Percentiles rank a stretch among this genome's conserved stretches.
phyloP scores from a whole-genome alignment of 2,329 filamentous ascomycete species.

The Coniochaeta prunicola region DNA sequence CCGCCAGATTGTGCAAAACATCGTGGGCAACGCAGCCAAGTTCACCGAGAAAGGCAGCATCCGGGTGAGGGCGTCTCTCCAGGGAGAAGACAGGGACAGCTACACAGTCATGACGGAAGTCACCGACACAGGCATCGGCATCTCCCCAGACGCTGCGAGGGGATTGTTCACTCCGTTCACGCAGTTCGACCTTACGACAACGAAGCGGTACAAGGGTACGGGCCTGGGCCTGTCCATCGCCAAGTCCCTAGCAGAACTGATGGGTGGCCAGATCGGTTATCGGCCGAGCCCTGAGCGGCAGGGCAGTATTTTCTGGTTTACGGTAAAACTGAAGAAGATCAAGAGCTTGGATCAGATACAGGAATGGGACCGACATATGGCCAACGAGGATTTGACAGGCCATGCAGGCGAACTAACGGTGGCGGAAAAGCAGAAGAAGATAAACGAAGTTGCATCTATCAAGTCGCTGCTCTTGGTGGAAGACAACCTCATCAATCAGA shows the following conservation, averaged over 20 bases:
- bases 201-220: slow-evolving; percentile 71
- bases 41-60: slow-evolving; percentile 52
- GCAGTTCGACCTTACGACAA: slow-evolving; percentile 74
- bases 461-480: slow-evolving; percentile 33
- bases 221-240: slow-evolving; percentile 73
- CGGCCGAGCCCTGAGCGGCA: slow-evolving; percentile 33
- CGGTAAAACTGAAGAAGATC: slow-evolving; percentile 30
- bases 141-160: slow-evolving; percentile 52
- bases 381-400: slow-evolving; percentile 4
- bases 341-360: slow-evolving; percentile 21
- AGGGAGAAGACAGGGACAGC: slow-evolving; percentile 30
- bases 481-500: slow-evolving; percentile 36
- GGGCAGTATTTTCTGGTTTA: slow-evolving; percentile 48
- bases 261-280: slow-evolving; percentile 46
- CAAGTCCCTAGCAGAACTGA: slow-evolving; percentile 72
- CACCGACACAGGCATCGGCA: slow-evolving; percentile 75
- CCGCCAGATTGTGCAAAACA: slow-evolving; percentile 55
- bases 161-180: slow-evolving; percentile 69
- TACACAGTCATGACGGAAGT: slow-evolving; percentile 50
- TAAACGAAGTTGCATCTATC: slow-evolving; percentile 27
- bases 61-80: slow-evolving; percentile 31
- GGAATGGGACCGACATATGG: slow-evolving; percentile 15
- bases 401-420: not conserved
- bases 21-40: slow-evolving; percentile 54
- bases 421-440: slow-evolving; percentile 8